Evolutionary conservation across 2,329 filamentous ascomycete species (phyloP), one percentile per base, ranked within the genome.

Genomic region (Cladosporium sp.): DNA sequence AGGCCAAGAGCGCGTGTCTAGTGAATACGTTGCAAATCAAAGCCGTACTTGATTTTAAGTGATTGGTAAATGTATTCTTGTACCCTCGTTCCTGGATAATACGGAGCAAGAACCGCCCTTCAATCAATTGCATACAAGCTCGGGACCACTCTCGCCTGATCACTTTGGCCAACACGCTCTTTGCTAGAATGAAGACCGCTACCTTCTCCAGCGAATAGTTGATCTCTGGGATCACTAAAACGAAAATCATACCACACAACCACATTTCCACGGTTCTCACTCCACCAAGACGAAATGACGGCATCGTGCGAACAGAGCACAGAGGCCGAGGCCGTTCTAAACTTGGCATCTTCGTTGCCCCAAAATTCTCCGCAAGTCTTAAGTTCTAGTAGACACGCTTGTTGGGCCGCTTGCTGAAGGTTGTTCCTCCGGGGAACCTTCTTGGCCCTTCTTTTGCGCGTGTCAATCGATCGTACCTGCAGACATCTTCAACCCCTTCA

Each of bases 381-480:
- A 18, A 54, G 7, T 18, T 54, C 28, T 54, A 54, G 51, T 28
- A 54, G 23, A 28, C 54, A 39, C 32, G 54, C 54, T 57, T 57
- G 54, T 57, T 57, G 54, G 32, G 54, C 54, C 54, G 54, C 54
- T 57, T 57, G 30, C 21, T 23, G 54, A 57, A 57, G 32, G 54
- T 57, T 57, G 21, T 32, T 23, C 21, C 11, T 28, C n/a, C 7
- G n/a, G 28, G n/a, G 30, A 16, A 39, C 10, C 13, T 23, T 32
- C 54, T 57, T 57, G 54, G 54, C 54, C 54, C 5, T 25, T 28
- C 10, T 10, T 26, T 30, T 54, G 39, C 54, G 54, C 54, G 54
- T 57, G 54, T 30, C 54, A 57, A 34, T 34, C n/a, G 54, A 36
- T 57, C 28, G 54, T 57, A 57, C 54, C 54, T 57, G 54, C 54